Evolutionary conservation across 257 asterid species (phyloP), one percentile per base, ranked within the genome.

Genomic region (Cruciata laevipes): DNA sequence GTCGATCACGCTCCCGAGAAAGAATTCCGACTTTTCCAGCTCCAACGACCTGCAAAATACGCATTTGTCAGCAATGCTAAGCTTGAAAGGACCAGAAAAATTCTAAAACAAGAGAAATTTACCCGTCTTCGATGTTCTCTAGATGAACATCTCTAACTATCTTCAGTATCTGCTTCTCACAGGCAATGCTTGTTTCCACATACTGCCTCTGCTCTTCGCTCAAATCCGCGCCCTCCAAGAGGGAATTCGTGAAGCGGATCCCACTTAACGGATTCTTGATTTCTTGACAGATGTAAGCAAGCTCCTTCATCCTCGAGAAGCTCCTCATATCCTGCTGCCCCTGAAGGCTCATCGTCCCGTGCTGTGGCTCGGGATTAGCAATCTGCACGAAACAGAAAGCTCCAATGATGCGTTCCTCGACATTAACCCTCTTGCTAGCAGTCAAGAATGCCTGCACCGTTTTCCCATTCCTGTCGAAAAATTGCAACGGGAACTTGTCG

Each of bases 371-470:
- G 31, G 92, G 87, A 58, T 88, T 81, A 5, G 89, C 92, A 74
- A 82, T 83, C 86, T 91, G 96, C 83, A 91, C 71, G 78, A 91
- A 91, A 76, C 96, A 91, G 78, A 87, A 91, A 52, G 96, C 98
- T 73, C 98, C 98, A 63, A 81, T 78, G 68, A 84, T 56, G 75
- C 84, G 82, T 2, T 95, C 92, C 5, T 89, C 90, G 80, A 87
- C 76, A 61, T 86, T 87, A 24, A 84, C 77, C 85, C 96, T 81
- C 84, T 85, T 91, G 77, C 83, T 88, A 44, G 97, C 95, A 6
- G 95, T 86, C 83, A 90, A 65, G 52, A 88, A 80, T 32, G 96
- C 87, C 69, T 87, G 91, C 69, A 91, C 87, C 55, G 70, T 83
- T 69, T 82, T 85, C 68, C 96, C 95, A 73, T 66, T 80, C 72